These are phyloP conservation scores for Peronospora farinosa DNA, from an alignment of 352 stramenopile genomes.

Conservation along the genomic window DNA sequence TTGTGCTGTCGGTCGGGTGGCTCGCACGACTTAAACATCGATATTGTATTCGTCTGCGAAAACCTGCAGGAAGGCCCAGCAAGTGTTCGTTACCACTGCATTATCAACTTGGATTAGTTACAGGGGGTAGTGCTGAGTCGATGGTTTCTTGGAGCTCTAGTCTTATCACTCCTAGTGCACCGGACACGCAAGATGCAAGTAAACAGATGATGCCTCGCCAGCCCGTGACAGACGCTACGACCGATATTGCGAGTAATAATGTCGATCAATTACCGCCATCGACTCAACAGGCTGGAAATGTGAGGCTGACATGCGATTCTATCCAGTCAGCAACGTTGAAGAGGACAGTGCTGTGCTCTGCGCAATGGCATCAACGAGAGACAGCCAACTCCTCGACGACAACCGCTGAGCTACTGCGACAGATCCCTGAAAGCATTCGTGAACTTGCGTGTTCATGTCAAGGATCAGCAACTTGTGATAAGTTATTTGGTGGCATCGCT, in stretches of 20 bases:
- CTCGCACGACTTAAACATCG: constrained; percentile 66
- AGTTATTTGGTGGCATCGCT: constrained; percentile 19
- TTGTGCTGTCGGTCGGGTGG: constrained; percentile 71
- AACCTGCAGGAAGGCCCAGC: constrained; percentile 20
- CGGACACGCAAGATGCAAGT: constrained; percentile 1
- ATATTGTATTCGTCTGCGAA: constrained; percentile 62
- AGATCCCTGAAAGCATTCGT: constrained; percentile 25
- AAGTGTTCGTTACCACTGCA: constrained; percentile 4
- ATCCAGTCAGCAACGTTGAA: neutral
- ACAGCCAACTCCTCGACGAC: neutral
- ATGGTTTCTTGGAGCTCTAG: constrained; percentile 7
- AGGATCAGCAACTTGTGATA: constrained; percentile 14
- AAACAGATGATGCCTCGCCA: neutral
- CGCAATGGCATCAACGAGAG: constrained; percentile 16
- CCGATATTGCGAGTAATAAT: neutral
- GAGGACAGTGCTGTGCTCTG: constrained; percentile 7
- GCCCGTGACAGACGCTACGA: neutral
- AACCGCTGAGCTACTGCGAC: constrained; percentile 5
- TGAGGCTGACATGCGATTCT: neutral
- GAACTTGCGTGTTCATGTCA: constrained; percentile 23
- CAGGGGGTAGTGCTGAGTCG: neutral
- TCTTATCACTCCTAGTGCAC: constrained; percentile 5
- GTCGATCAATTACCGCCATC: constrained; percentile 4
- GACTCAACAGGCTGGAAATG: constrained; percentile 1
- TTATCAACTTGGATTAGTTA: neutral